Percentiles rank a stretch among this genome's conserved stretches.
phyloP scores from a whole-genome alignment of 176 grass and related monocot species.

The Cymbopogon citratus region DNA sequence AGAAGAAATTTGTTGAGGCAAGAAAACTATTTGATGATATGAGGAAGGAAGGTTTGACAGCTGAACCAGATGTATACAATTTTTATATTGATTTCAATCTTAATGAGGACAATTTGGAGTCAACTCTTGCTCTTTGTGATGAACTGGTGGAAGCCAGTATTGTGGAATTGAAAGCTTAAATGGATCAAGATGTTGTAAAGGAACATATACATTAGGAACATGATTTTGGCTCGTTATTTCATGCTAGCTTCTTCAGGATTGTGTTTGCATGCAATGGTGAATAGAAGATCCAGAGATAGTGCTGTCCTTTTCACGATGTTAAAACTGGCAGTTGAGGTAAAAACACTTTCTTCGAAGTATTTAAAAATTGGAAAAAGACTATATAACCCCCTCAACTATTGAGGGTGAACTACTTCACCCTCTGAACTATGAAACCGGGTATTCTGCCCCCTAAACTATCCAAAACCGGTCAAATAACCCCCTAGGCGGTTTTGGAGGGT shows the following conservation, averaged over 20 bases:
- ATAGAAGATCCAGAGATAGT: background rate
- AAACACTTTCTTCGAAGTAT: background rate
- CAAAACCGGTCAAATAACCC: too few species aligned
- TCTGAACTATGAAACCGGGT: too few species aligned
- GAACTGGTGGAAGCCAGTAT: slow-evolving; percentile 52
- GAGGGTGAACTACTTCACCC: too few species aligned
- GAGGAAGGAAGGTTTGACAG: slow-evolving; percentile 54
- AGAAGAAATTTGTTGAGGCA: slow-evolving; percentile 41
- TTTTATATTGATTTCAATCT: slow-evolving; percentile 73
- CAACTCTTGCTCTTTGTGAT: slow-evolving; percentile 68
- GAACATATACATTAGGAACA: slow-evolving; percentile 10
- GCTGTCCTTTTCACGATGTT: background rate
- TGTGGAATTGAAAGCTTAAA: slow-evolving; percentile 29
- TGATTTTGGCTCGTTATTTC: slow-evolving; percentile 12
- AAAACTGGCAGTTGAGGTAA: slow-evolving; percentile 32
- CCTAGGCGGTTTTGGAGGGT: too few species aligned
- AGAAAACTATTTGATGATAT: slow-evolving; percentile 79
- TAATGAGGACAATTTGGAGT: slow-evolving; percentile 60
- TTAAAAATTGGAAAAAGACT: too few species aligned
- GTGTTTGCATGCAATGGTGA: background rate
- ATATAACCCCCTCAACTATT: too few species aligned
- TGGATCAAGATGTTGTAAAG: slow-evolving; percentile 11
- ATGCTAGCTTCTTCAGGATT: slow-evolving; percentile 27
- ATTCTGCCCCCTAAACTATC: too few species aligned
- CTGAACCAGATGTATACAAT: slow-evolving; percentile 59